These are phyloP conservation scores for Dendrocalamus sinicus DNA, from an alignment of 176 grass and related monocot species.

Conservation along the genomic window DNA sequence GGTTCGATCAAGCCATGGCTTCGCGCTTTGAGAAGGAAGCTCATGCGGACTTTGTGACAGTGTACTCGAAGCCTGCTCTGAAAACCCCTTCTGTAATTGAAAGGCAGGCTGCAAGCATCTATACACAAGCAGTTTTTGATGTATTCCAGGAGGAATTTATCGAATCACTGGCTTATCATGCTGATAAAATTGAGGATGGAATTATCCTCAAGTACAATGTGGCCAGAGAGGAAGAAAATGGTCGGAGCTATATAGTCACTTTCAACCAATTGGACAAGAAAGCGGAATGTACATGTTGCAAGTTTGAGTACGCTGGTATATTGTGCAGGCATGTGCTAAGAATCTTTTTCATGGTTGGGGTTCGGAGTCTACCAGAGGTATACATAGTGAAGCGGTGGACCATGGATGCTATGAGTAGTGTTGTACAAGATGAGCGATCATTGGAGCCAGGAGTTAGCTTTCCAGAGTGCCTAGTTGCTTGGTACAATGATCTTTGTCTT, in stretches of 20 bases:
- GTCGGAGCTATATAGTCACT: conserved; percentile 41
- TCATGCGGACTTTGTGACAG: conserved; percentile 57
- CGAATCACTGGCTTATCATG: conserved; percentile 63
- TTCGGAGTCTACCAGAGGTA: conserved; percentile 47
- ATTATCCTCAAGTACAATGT: conserved; percentile 51
- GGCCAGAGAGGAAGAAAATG: conserved; percentile 49
- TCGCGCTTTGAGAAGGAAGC: conserved; percentile 56
- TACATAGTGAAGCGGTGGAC: conserved; percentile 66
- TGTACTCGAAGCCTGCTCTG: conserved; percentile 51
- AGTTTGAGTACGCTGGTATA: conserved; percentile 66
- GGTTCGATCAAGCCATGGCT: conserved; percentile 59
- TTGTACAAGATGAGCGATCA: conserved; percentile 28
- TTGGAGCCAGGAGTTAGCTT: conserved; percentile 37
- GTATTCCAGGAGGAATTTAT: conserved; percentile 69
- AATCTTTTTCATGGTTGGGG: conserved; percentile 62
- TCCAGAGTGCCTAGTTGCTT: conserved; percentile 48
- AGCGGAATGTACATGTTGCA: conserved; percentile 60
- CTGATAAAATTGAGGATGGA: conserved; percentile 57
- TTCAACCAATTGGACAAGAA: conserved; percentile 51
- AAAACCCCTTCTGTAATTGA: conserved; percentile 66
- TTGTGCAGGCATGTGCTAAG: conserved; percentile 71
- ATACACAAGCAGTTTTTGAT: conserved; percentile 61
- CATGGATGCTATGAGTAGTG: conserved; percentile 40
- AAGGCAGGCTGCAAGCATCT: conserved; percentile 60
- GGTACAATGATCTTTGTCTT: conserved; percentile 64